Evolutionary conservation across 2,329 filamentous ascomycete species (phyloP), one percentile per base, ranked within the genome.

Genomic region (Exophiala alcalophila): DNA sequence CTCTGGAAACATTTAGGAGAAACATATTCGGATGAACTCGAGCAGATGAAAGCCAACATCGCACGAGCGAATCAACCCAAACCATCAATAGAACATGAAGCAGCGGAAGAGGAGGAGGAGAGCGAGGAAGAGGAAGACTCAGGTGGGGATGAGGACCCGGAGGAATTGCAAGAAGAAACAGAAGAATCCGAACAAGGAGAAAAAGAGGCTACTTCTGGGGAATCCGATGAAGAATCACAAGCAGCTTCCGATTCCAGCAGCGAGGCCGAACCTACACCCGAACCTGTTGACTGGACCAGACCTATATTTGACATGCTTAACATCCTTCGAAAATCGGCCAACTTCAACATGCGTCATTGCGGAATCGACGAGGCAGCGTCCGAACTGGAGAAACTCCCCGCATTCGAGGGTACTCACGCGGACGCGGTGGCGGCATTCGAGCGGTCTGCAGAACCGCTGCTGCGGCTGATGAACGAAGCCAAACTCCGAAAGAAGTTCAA

Each of bases 1-100:
- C 54, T 72, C 4, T 69, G 69, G 52, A 59, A 62, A 30, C 67
- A 72, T 54, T 59, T 72, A 15, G 63, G 62, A 16, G 61, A 66
- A 32, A 65, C 66, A 33, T 71, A 68, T 49, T 56, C 36, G 7
- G 52, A 54, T 12, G 42, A 54, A 25, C 46, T 57, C 31, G 42
- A 49, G 33, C 32, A 39, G 51, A 44, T 56, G 53, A 44, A 37
- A 19, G 23, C 28, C 9, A 37, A 16, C 5, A 20, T 52, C 29
- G 35, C 45, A 18, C 39, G 37, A 31, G 23, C 21, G 10, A 46
- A 25, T 19, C 47, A 39, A 18, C 3, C 35, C 15, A 37, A 40
- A n/a, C 57, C 57, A n/a, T 55, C 59, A 4, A 54, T 59, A 10
- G 56, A 61, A 42, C 57, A 57, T 4, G 57, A 54, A 6, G 28